Base-by-base conservation (phyloP, 1,139 yeast genomes). In the Suhomyces ambrosiae region DNA sequence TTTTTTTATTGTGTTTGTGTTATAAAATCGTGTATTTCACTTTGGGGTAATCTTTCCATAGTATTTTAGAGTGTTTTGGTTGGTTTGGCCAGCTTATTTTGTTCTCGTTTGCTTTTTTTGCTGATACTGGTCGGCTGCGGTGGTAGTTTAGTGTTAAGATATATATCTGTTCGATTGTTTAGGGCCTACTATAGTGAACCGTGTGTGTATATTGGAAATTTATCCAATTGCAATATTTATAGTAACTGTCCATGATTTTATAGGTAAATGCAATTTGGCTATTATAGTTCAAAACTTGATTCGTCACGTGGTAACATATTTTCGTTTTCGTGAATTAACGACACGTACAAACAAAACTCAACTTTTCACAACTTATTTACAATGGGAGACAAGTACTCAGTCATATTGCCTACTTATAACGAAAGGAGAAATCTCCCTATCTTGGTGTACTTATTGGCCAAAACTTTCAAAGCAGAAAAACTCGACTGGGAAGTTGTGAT, bases 341-440 rank as follows among this genome's bases (percentile, higher is more conserved):
- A 30, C 39, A 38, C 42, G 42, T 31, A 30, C 34, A 41, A 30
- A 23, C 34, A 29, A 13, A 11, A n/a, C n/a, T 13, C 14, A 9
- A 4, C 5, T 14, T 18, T 24, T n/a, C 27, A 26, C 16, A 31
- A 11, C n/a, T n/a, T 1, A 26, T 18, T 36, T 30, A 48, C 29
- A 24, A 52, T 47, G 50, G 45, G 42, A 12, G 71, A 80, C 63
- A 84, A 83, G 58, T 85, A 85, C 63, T 79, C 89, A 8, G 85
- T 85, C 29, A 84, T 85, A 52, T 70, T 85, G 44, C 94, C 94
- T 32, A 85, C 94, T 1, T 85, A 84, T 58, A 84, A 85, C 65
- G 94, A 85, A 65, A 77, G 79, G 56, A 76, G 73, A 59, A 71
- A 71, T 65, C 72, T 85, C 48, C 94, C 94, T 21, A 83, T 85